Evolutionary conservation across 192 early-diverging fungal genomes (phyloP), one percentile per base, ranked within the genome.

Genomic region (Podila epigama): DNA sequence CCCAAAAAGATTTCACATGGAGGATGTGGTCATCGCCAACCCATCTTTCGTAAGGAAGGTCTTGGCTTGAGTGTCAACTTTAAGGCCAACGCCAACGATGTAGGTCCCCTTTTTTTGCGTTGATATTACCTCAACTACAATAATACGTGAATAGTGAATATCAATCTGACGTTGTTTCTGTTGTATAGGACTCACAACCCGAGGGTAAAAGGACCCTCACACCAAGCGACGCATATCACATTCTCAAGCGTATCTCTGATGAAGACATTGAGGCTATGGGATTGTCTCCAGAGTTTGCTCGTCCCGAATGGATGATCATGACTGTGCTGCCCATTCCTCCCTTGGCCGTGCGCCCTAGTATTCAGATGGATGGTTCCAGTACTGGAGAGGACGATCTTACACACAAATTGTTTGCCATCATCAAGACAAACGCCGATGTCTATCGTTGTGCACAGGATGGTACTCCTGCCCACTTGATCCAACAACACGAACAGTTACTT

Each of bases 261-360:
- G 88, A 92, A 73, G 97, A 98, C 66, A 89, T 91, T 33, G 65
- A 84, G 53, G 84, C 85, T 63, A 93, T 99, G 90, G 97, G 96
- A 28, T 81, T 99, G 25, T 90, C 91, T 58, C 89, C 92, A 32
- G 88, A 95, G 63, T 98, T 86, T 85, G 96, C 97, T 16, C 88
- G 96, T 16, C 97, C 97, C 11, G 97, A 98, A 80, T 99, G 97
- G 97, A 97, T 99, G 95, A 86, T 98, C 57, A 86, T 97, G 58
- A 93, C 95, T 7, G 91, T 95, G 18, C 85, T 99, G 64, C 94
- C 97, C 18, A 96, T 98, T 9, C 95, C 98, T 39, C 98, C 98
- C 1, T 94, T 95, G 83, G 86, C 96, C 7, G 98, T 99, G 29
- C 94, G 98, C 44, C 98, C 98, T 20, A 95, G 95, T 70, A 94